Conservation (phyloP, 805 yeast genomes). For the Yamadazyma insecticola region DNA sequence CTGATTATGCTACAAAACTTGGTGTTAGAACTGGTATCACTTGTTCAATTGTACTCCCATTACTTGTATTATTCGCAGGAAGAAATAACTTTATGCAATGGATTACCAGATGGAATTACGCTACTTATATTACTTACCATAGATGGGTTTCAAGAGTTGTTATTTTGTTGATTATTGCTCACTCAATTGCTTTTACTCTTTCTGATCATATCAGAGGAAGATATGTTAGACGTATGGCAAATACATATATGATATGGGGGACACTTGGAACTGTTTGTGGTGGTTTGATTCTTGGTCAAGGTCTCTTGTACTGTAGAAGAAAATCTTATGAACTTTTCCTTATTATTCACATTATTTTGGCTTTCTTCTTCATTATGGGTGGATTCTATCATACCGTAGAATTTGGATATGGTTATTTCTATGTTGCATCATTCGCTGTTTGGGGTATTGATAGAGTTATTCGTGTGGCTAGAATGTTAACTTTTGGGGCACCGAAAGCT, state of each 20-base stretch:
- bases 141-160: slow-evolving; percentile 51
- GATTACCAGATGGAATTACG: slow-evolving; percentile 50
- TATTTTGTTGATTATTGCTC: slow-evolving; percentile 39
- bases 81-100: slow-evolving; percentile 63
- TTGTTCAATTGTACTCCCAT: slow-evolving; percentile 51
- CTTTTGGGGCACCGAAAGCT: slow-evolving; percentile 31
- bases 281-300: slow-evolving; percentile 43
- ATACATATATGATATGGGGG: slow-evolving; percentile 24
- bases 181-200: slow-evolving; percentile 53
- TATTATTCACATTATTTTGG: slow-evolving; percentile 28
- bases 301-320: slow-evolving; percentile 48
- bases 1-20: slow-evolving; percentile 29
- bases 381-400: slow-evolving; percentile 50
- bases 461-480: slow-evolving; percentile 25
- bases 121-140: slow-evolving; percentile 55
- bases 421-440: slow-evolving; percentile 29
- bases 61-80: slow-evolving; percentile 60
- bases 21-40: slow-evolving; percentile 52
- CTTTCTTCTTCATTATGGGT: slow-evolving; percentile 43
- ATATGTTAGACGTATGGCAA: slow-evolving; percentile 10
- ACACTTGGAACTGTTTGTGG: slow-evolving; percentile 25
- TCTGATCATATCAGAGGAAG: slow-evolving; percentile 6
- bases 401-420: slow-evolving; percentile 22
- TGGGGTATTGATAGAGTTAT: slow-evolving; percentile 35
- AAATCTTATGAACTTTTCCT: slow-evolving; percentile 49